These are phyloP conservation scores for Fusarium citri DNA, from an alignment of 2,329 filamentous ascomycete species.

Conservation along the genomic window DNA sequence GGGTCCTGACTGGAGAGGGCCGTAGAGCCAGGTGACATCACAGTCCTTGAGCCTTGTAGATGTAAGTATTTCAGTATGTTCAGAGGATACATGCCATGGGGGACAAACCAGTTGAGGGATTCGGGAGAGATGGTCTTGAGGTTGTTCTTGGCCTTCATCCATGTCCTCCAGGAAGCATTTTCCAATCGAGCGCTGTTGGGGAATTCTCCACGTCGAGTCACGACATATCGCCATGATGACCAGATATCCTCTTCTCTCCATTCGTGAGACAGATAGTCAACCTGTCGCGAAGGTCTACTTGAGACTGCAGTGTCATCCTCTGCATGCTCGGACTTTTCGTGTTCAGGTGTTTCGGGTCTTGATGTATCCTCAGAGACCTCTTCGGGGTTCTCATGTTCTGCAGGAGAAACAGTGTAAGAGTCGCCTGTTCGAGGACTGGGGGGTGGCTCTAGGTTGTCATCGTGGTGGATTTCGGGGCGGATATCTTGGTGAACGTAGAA, in stretches of 20 bases:
- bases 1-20: constrained; percentile 82
- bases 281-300: constrained; percentile 82
- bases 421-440: constrained; percentile 62
- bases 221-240: constrained; percentile 95
- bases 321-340: constrained; percentile 64
- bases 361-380: constrained; percentile 55
- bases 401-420: constrained; percentile 64
- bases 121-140: constrained; percentile 91
- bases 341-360: constrained; percentile 68
- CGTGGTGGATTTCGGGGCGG: constrained; percentile 39
- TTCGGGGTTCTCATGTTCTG: constrained; percentile 64
- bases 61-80: constrained; percentile 46
- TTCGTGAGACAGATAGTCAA: constrained; percentile 94
- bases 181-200: constrained; percentile 85
- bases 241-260: constrained; percentile 98
- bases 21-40: constrained; percentile 97
- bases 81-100: not conserved
- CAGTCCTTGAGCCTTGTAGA: constrained; percentile 87
- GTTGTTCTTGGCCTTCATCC: constrained; percentile 92
- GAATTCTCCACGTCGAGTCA: constrained; percentile 81
- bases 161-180: constrained; percentile 97
- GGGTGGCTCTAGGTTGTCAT: constrained; percentile 61
- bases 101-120: constrained; percentile 84
- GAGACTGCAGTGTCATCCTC: constrained; percentile 84
- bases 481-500: constrained; percentile 55